Evolutionary conservation across 306 rosid genomes (phyloP).

Genomic region (Prosopis cineraria): DNA sequence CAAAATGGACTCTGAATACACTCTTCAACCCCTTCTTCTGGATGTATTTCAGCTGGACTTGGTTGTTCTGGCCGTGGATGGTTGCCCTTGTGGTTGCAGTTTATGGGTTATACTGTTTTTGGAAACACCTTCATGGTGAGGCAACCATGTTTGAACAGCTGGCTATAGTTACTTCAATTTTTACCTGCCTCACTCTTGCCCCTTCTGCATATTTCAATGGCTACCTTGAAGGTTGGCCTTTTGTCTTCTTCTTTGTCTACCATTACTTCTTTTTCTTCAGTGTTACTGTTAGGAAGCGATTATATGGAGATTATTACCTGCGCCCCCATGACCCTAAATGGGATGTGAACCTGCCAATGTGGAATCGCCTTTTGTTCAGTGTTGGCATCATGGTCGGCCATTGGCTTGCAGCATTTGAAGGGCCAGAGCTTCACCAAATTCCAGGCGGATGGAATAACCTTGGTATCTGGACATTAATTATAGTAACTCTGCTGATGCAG

Average conservation of each 20-base stretch:
- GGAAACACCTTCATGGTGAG: conserved; percentile 64
- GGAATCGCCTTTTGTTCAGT: conserved; percentile 68
- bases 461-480: conserved; percentile 67
- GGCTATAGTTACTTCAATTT: conserved; percentile 72
- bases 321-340: conserved; percentile 88
- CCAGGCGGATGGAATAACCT: conserved; percentile 76
- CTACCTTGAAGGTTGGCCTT: conserved; percentile 96
- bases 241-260: conserved; percentile 80
- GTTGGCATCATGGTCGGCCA: conserved; percentile 72
- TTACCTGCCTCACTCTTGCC: conserved; percentile 94
- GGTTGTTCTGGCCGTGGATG: conserved; percentile 96
- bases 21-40: conserved; percentile 83
- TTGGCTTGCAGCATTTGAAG: conserved; percentile 96
- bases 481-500: conserved; percentile 69
- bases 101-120: conserved; percentile 71
- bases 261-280: conserved; percentile 95
- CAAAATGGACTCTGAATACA: conserved; percentile 65
- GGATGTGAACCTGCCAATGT: conserved; percentile 67
- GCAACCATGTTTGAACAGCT: conserved; percentile 80
- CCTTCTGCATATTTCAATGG: conserved; percentile 91
- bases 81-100: conserved; percentile 54
- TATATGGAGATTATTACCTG: conserved; percentile 78
- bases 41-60: conserved; percentile 97
- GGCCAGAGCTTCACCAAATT: conserved; percentile 80
- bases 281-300: conserved; percentile 74